phyloP scores from a whole-genome alignment of 495 filamentous ascomycete genomes.

The Trichocladium antarcticum region DNA sequence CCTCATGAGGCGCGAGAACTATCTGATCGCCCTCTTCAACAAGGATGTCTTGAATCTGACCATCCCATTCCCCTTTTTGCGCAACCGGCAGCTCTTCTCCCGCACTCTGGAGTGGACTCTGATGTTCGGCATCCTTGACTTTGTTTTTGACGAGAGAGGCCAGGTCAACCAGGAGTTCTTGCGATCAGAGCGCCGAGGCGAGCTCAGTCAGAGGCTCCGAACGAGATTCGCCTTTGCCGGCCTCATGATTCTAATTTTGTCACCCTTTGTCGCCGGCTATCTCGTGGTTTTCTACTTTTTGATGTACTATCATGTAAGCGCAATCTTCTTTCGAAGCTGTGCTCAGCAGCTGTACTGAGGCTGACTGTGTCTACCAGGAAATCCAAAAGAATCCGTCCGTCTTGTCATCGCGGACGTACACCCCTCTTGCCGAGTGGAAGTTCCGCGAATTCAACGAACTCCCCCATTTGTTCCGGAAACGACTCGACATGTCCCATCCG shows the following conservation, averaged over 20 bases:
- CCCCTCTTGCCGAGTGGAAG: slow-evolving; percentile 91
- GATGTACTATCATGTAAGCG: slow-evolving; percentile 69
- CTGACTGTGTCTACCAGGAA: slow-evolving; percentile 44
- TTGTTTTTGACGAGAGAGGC: slow-evolving; percentile 78
- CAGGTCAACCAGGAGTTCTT: slow-evolving; percentile 76
- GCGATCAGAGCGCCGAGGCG: slow-evolving; percentile 65
- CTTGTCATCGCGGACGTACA: slow-evolving; percentile 70
- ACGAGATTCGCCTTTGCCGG: slow-evolving; percentile 70
- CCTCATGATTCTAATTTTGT: slow-evolving; percentile 72
- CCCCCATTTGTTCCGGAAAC: slow-evolving; percentile 77
- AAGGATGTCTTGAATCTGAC: slow-evolving; percentile 87
- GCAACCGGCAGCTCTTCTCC: slow-evolving; percentile 67
- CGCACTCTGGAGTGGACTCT: slow-evolving; percentile 79
- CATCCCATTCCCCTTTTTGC: slow-evolving; percentile 72
- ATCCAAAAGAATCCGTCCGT: slow-evolving; percentile 85
- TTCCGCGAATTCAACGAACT: slow-evolving; percentile 98
- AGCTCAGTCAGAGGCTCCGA: slow-evolving; percentile 63
- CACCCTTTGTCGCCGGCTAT: slow-evolving; percentile 73
- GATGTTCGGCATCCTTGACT: slow-evolving; percentile 79
- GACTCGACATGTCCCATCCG: slow-evolving; percentile 88
- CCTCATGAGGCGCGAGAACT: slow-evolving; percentile 93
- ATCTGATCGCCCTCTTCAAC: slow-evolving; percentile 90
- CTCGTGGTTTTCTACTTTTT: slow-evolving; percentile 82
- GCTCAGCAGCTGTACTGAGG: neutral
- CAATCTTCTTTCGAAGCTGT: neutral